phyloP scores from a whole-genome alignment of 768 basidiomycete species.

The Kwoniella sp. region DNA sequence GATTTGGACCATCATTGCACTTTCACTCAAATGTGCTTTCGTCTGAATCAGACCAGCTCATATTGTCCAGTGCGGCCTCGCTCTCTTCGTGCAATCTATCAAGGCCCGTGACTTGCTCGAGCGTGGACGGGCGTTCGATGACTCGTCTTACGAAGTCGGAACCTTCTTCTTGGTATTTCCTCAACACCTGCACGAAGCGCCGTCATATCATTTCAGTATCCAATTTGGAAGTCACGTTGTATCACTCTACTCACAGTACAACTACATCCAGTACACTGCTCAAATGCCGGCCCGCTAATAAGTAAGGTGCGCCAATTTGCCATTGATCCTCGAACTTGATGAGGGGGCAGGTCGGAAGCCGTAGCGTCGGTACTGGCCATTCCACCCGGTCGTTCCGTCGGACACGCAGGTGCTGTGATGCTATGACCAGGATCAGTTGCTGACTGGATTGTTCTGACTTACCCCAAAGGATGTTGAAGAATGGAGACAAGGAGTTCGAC shows the following conservation, averaged over 20 bases:
- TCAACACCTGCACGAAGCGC: conserved; percentile 64
- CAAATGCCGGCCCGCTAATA: conserved; percentile 83
- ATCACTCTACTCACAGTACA: conserved; percentile 65
- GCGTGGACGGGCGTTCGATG: conserved; percentile 76
- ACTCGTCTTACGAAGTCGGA: conserved; percentile 77
- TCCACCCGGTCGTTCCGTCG: conserved; percentile 57
- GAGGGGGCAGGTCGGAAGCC: conserved; percentile 62
- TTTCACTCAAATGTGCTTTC: conserved; percentile 15
- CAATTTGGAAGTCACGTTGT: neutral
- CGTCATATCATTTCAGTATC: neutral
- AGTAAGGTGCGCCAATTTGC: conserved; percentile 81
- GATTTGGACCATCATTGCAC: neutral
- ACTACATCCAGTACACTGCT: conserved; percentile 87
- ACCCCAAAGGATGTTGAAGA: conserved; percentile 88
- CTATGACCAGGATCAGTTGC: neutral
- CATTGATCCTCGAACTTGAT: conserved; percentile 89
- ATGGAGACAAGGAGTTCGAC: conserved; percentile 89
- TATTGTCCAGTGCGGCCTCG: conserved; percentile 68
- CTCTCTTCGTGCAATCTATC: conserved; percentile 76
- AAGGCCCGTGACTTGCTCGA: conserved; percentile 76
- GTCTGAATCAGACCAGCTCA: conserved; percentile 72
- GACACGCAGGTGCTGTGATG: neutral
- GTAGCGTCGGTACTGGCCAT: conserved; percentile 41
- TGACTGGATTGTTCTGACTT: conserved; percentile 10
- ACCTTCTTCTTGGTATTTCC: conserved; percentile 79